Base-by-base conservation (phyloP, 108 stramenopile genomes). In the Stephanodiscus minutulus region DNA sequence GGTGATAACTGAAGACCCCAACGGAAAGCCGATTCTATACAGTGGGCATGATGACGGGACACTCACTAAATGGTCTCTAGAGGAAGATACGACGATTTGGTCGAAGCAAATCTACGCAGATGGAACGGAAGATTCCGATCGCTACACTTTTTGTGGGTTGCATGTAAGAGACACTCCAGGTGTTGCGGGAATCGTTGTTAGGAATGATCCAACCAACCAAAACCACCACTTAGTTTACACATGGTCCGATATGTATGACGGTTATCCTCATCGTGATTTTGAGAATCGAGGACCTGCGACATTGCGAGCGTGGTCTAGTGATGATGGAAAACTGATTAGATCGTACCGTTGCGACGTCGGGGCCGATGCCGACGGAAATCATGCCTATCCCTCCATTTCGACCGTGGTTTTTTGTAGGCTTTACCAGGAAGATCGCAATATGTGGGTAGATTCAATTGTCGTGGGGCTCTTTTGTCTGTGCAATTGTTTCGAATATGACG, bases 21-120 rank as follows among this genome's bases (percentile, higher is more conserved):
- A 52, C 77, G 70, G 74, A 15, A 82, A 48, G 60, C 35, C 72
- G 22, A 48, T 82, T 25, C 27, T 82, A 31, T 82, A 77, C 28
- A 66, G 70, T 15, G 81, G 75, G 28, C 75, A 76, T 52, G 54
- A 66, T 49, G 76, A 82, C 61, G 81, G 81, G 8, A 82, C 76
- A n/a, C 76, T 82, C 12, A 64, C 47, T 29, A 77, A 77, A 39
- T 82, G 54, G 70, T 66, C 22, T 12, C 39, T 77, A 6, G 70
- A 72, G 13, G 44, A 64, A 15, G 59, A 82, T 49, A 25, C 50
- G 21, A 7, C 50, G 21, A 44, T 73, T 41, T 82, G 81, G 81
- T 57, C 56, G 50, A 73, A 77, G 55, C 28, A 54, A 39, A 61
- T 76, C 28, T 79, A 79, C 41, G 27, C 31, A 15, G 56, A 73